A percentile compares a stretch with the other conserved stretches of the same genome.
These are phyloP conservation scores for Suillus plorans DNA, from an alignment of 768 basidiomycete species.

Conservation along the genomic window DNA sequence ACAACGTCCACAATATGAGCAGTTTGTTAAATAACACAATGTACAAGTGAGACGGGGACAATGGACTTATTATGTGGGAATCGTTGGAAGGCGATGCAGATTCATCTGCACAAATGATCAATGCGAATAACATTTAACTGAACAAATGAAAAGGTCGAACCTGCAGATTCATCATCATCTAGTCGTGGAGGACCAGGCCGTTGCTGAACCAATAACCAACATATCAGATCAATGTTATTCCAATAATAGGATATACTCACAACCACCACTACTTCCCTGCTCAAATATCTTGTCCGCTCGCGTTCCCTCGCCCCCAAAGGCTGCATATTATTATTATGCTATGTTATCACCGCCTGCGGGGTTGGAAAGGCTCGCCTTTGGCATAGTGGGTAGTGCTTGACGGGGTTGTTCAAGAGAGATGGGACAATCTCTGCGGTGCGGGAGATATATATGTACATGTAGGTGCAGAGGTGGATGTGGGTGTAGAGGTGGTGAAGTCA, in stretches of 20 bases:
- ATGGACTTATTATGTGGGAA: no score
- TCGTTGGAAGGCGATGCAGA: slow-evolving; percentile 27
- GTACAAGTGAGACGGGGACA: no score
- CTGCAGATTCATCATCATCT: slow-evolving; percentile 69
- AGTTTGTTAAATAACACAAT: no score
- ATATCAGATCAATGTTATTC: background rate
- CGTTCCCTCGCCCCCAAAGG: slow-evolving; percentile 61
- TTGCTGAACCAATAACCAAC: slow-evolving; percentile 19
- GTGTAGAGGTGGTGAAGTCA: no score
- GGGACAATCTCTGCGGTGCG: no score
- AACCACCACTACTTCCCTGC: slow-evolving; percentile 34
- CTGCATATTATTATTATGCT: slow-evolving; percentile 60
- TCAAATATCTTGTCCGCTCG: slow-evolving; percentile 51
- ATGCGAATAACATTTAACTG: background rate
- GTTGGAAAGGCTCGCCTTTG: no score
- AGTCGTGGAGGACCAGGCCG: slow-evolving; percentile 32
- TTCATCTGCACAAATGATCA: slow-evolving; percentile 45
- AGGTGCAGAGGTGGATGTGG: no score
- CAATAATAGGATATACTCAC: slow-evolving; percentile 30
- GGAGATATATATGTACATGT: no score
- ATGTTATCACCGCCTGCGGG: no score
- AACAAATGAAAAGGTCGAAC: slow-evolving; percentile 29
- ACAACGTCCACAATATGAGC: no score
- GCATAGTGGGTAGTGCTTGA: no score
- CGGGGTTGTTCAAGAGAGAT: no score